Conservation (phyloP, 345 rosid species). For the Nephelium lappaceum region DNA sequence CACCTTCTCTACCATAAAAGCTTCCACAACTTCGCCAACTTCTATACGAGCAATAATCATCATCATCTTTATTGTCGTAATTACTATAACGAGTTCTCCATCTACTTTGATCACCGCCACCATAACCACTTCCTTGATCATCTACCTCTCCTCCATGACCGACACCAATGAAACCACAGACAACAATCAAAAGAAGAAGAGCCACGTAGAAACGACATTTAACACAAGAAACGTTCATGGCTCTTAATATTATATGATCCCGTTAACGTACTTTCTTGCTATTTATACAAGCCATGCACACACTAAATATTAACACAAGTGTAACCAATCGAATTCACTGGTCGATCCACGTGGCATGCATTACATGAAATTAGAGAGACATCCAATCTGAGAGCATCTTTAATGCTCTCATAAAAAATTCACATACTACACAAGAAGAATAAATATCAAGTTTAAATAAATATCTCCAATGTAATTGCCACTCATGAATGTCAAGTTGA, state of each 20-base stretch:
- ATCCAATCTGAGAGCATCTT: not conserved
- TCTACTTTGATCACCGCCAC: slow-evolving; percentile 22
- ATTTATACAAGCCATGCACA: slow-evolving; percentile 33
- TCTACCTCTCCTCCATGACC: slow-evolving; percentile 28
- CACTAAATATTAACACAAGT: not conserved
- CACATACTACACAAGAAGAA: too few relatives aligned
- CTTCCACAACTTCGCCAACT: slow-evolving; percentile 62
- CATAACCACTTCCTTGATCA: slow-evolving; percentile 13
- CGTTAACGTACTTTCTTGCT: not conserved
- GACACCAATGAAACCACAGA: slow-evolving; percentile 24
- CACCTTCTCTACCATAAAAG: slow-evolving; percentile 37
- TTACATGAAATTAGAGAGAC: slow-evolving; percentile 1
- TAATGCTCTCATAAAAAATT: too few relatives aligned
- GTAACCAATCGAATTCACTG: not conserved
- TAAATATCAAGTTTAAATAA: too few relatives aligned
- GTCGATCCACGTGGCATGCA: not conserved
- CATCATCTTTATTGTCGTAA: slow-evolving; percentile 18
- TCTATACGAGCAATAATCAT: slow-evolving; percentile 35
- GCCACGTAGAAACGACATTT: slow-evolving; percentile 17
- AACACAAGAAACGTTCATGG: slow-evolving; percentile 28
- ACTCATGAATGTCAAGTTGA: too few relatives aligned
- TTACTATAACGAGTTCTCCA: slow-evolving; percentile 13
- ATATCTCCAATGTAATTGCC: too few relatives aligned
- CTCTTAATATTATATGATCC: not conserved
- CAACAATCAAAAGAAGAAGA: slow-evolving; percentile 36